Evolutionary conservation across 768 basidiomycete species (phyloP).

Genomic region (Collybia sordida): DNA sequence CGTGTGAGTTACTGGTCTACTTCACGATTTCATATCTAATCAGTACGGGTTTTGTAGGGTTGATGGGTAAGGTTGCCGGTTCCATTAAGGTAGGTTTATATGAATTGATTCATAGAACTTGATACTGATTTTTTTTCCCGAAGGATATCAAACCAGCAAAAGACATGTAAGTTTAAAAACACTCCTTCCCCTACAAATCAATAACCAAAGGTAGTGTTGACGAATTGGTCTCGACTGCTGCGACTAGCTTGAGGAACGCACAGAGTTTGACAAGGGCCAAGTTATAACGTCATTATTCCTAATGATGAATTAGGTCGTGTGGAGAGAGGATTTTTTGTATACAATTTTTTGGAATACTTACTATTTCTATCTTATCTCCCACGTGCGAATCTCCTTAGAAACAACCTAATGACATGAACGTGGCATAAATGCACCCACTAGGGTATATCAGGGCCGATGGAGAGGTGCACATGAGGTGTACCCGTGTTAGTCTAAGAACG

Average conservation of each 20-base stretch:
- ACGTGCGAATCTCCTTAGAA: no score
- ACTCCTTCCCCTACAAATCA: conserved; percentile 5
- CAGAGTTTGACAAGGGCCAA: conserved; percentile 49
- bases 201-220: conserved; percentile 56
- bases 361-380: no score
- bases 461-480: no score
- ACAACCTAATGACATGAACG: no score
- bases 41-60: conserved; percentile 40
- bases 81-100: conserved; percentile 52
- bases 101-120: neutral
- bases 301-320: no score
- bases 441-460: no score
- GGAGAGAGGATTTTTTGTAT: no score
- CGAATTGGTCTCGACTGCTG: conserved; percentile 74
- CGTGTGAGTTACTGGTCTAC: conserved; percentile 43
- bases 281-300: conserved; percentile 31
- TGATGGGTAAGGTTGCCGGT: conserved; percentile 80
- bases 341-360: no score
- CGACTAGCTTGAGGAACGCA: conserved; percentile 49
- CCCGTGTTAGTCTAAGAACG: no score
- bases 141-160: conserved; percentile 84
- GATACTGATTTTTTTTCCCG: conserved; percentile 7
- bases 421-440: no score
- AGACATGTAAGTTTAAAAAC: conserved; percentile 60
- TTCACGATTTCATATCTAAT: neutral